A percentile compares a stretch with the other conserved stretches of the same genome.
These are phyloP conservation scores for Plasmodium gonderi DNA, from an alignment of 169 alveolate genomes.

Conservation along the genomic window DNA sequence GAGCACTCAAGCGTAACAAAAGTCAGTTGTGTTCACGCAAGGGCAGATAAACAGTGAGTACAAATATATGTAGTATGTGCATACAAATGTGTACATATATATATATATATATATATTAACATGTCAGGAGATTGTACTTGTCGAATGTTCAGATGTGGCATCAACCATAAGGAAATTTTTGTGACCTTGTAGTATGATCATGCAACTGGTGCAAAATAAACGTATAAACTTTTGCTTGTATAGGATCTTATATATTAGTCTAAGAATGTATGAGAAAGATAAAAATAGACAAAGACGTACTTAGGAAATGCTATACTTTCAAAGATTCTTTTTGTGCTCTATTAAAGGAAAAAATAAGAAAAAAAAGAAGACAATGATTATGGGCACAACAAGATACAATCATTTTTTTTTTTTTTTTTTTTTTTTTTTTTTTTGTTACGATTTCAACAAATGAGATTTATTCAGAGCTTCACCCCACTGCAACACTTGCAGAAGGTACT, in stretches of 20 bases:
- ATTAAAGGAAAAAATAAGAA: background rate
- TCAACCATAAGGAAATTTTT: background rate
- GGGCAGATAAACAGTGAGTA: too few relatives aligned
- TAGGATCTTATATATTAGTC: background rate
- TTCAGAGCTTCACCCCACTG: background rate
- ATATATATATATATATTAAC: background rate
- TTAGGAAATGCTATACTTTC: background rate
- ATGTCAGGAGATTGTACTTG: background rate
- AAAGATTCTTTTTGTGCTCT: background rate
- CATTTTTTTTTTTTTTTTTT: background rate
- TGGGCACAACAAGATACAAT: constrained; percentile 13
- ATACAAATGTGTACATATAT: too few relatives aligned
- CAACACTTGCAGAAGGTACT: background rate
- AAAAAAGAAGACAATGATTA: background rate
- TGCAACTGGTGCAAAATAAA: too few relatives aligned
- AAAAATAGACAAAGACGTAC: background rate
- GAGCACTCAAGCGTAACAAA: too few relatives aligned
- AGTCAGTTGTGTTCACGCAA: too few relatives aligned
- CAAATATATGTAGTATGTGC: too few relatives aligned
- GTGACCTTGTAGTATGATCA: too few relatives aligned
- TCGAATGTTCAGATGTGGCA: background rate
- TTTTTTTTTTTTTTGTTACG: background rate
- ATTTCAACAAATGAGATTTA: background rate
- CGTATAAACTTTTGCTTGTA: background rate
- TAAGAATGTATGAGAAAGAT: background rate